These are phyloP conservation scores for Ganoderma meredithae DNA, from an alignment of 1,284 basidiomycete genomes.

Conservation along the genomic window DNA sequence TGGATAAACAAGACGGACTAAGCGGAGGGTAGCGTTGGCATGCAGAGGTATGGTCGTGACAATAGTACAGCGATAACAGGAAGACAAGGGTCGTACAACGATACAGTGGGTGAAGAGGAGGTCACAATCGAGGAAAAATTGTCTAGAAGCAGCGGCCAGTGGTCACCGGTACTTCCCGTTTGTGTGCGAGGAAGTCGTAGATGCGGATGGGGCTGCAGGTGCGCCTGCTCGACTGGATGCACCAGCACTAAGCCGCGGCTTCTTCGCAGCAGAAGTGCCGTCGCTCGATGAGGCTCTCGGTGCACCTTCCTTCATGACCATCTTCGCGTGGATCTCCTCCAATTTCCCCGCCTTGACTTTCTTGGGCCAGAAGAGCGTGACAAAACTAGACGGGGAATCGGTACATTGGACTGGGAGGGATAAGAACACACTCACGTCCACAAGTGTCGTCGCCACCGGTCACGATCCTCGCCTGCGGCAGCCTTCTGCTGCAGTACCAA, in stretches of 20 bases:
- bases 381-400: conserved; percentile 63
- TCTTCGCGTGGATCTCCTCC: conserved; percentile 93
- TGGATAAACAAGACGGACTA: conserved; percentile 31
- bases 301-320: conserved; percentile 80
- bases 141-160: background rate
- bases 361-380: conserved; percentile 97
- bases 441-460: conserved; percentile 91
- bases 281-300: conserved; percentile 41
- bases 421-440: conserved; percentile 82
- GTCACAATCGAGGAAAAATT: background rate
- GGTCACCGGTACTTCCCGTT: conserved; percentile 44
- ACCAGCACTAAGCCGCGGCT: conserved; percentile 39
- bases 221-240: conserved; percentile 35
- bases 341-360: conserved; percentile 90
- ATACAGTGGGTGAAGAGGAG: conserved; percentile 19
- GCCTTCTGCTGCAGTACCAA: conserved; percentile 81
- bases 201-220: conserved; percentile 33
- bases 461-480: conserved; percentile 78
- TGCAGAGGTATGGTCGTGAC: conserved; percentile 12
- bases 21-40: conserved; percentile 25
- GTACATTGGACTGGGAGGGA: background rate
- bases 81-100: conserved; percentile 15
- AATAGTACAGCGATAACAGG: conserved; percentile 18
- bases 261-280: conserved; percentile 38
- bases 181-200: conserved; percentile 39